Conservation (phyloP, 2,329 filamentous ascomycete species). For the Balansia obtecta region DNA sequence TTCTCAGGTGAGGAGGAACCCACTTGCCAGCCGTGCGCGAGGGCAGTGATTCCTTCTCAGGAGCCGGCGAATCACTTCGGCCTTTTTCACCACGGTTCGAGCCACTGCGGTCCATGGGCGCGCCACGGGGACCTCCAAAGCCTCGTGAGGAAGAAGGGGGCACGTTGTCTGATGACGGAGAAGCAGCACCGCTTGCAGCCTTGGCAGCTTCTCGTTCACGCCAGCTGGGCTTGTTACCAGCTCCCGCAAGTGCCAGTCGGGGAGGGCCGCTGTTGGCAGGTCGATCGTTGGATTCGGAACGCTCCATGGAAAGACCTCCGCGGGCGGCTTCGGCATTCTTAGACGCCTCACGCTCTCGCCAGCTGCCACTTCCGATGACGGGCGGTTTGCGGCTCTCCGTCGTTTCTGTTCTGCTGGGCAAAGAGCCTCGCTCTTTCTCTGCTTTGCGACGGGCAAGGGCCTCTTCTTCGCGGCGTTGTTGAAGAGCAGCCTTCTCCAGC, state of each 20-base stretch:
- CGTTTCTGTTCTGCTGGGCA: slow-evolving; percentile 12
- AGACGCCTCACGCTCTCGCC: slow-evolving; percentile 28
- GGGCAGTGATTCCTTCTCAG: slow-evolving; percentile 36
- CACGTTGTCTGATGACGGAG: slow-evolving; percentile 28
- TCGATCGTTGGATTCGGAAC: slow-evolving; percentile 35
- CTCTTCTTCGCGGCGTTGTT: slow-evolving; percentile 78
- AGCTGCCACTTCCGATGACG: slow-evolving; percentile 25
- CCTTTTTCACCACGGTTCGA: slow-evolving; percentile 30
- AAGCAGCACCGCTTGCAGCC: slow-evolving; percentile 19
- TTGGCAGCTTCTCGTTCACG: slow-evolving; percentile 56
- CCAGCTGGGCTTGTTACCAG: slow-evolving; percentile 53
- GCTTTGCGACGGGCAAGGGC: slow-evolving; percentile 63
- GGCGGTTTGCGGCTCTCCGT: slow-evolving; percentile 21
- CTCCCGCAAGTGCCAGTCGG: slow-evolving; percentile 46
- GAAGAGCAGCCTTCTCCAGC: slow-evolving; percentile 51
- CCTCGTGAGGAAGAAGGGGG: slow-evolving; percentile 29
- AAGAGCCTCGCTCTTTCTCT: slow-evolving; percentile 40
- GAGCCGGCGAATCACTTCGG: slow-evolving; percentile 27
- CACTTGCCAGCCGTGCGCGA: slow-evolving; percentile 45
- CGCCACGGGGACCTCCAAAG: slow-evolving; percentile 20
- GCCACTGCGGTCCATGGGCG: slow-evolving; percentile 29
- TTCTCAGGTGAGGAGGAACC: slow-evolving; percentile 37
- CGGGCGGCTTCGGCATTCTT: slow-evolving; percentile 18
- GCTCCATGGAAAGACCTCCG: slow-evolving; percentile 24
- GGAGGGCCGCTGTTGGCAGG: slow-evolving; percentile 38